Conservation (phyloP, 805 yeast genomes). For the Saccharomyces kudriavzevii region DNA sequence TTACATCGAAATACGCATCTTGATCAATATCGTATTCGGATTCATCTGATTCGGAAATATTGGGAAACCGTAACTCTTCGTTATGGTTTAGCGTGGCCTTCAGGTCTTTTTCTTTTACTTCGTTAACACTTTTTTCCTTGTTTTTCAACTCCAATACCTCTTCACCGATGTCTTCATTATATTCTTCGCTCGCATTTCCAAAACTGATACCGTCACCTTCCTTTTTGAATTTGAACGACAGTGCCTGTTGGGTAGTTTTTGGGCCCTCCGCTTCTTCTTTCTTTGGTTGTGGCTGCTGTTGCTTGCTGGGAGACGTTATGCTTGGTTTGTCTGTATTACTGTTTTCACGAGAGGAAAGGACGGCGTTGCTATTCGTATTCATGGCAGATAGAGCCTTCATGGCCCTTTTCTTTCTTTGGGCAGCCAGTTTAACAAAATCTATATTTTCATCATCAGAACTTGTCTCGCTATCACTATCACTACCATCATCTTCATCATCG, state of each 20-base stretch:
- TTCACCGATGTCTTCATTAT: constrained; percentile 31
- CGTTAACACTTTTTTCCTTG: constrained; percentile 10
- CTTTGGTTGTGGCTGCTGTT: constrained; percentile 10
- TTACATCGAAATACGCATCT: constrained; percentile 25
- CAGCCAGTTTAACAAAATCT: constrained; percentile 65
- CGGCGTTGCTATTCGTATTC: constrained; percentile 36
- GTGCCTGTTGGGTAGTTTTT: constrained; percentile 11
- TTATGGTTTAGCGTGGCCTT: constrained; percentile 6
- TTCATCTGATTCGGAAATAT: constrained; percentile 28
- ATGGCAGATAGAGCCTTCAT: constrained; percentile 39
- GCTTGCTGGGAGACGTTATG: constrained; percentile 31
- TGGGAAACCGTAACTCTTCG: constrained; percentile 23
- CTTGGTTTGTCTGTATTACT: constrained; percentile 14
- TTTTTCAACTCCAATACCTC: constrained; percentile 6
- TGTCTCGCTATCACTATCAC: constrained; percentile 36
- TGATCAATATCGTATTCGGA: constrained; percentile 30
- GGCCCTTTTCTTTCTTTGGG: constrained; percentile 52
- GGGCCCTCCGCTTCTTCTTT: constrained; percentile 14
- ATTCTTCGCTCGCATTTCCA: constrained; percentile 27
- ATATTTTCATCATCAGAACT: constrained; percentile 61
- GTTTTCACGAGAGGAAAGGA: constrained; percentile 37
- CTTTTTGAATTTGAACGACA: constrained; percentile 23
- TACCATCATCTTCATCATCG: constrained; percentile 32
- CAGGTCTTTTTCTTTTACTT: background rate
- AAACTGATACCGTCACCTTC: constrained; percentile 31